Evolutionary conservation across 139 green algal species (phyloP).

Genomic region (Coelastrella sp.): DNA sequence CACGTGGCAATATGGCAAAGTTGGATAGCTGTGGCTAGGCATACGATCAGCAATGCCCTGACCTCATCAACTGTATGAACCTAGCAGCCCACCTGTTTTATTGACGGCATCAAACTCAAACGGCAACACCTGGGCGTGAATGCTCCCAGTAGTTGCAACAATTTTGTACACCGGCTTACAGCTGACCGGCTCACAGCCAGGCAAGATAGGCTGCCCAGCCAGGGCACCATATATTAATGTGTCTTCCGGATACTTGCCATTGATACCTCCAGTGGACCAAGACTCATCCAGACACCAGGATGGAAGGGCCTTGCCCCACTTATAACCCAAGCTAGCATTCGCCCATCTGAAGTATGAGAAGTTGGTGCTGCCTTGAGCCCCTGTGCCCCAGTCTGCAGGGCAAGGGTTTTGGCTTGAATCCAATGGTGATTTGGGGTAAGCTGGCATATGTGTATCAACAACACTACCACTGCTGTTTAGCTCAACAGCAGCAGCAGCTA

Average conservation of each 20-base stretch:
- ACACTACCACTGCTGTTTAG: background rate
- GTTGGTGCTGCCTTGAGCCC: constrained; percentile 49
- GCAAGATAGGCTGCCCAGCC: constrained; percentile 51
- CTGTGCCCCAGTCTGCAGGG: constrained; percentile 53
- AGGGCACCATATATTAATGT: constrained; percentile 28
- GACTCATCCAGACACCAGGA: constrained; percentile 54
- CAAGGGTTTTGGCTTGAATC: constrained; percentile 30
- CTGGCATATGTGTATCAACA: constrained; percentile 33
- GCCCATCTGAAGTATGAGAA: constrained; percentile 55
- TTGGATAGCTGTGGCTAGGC: no score
- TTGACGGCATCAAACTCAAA: constrained; percentile 52
- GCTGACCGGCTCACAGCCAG: constrained; percentile 40
- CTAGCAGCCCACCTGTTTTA: constrained; percentile 31
- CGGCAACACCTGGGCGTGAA: constrained; percentile 53
- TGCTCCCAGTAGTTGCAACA: constrained; percentile 22
- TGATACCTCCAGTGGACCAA: constrained; percentile 42
- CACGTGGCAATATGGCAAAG: no score
- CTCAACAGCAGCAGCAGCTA: background rate
- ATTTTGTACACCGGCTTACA: constrained; percentile 49
- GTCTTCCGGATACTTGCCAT: constrained; percentile 41
- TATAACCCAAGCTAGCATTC: constrained; percentile 30
- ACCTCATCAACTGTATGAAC: no score
- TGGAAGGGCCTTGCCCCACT: constrained; percentile 59
- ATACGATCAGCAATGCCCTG: no score
- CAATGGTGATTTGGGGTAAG: constrained; percentile 1